Evolutionary conservation across 257 asterid genomes (phyloP), one percentile per base, ranked within the genome.

Genomic region (Jacaranda copaia): DNA sequence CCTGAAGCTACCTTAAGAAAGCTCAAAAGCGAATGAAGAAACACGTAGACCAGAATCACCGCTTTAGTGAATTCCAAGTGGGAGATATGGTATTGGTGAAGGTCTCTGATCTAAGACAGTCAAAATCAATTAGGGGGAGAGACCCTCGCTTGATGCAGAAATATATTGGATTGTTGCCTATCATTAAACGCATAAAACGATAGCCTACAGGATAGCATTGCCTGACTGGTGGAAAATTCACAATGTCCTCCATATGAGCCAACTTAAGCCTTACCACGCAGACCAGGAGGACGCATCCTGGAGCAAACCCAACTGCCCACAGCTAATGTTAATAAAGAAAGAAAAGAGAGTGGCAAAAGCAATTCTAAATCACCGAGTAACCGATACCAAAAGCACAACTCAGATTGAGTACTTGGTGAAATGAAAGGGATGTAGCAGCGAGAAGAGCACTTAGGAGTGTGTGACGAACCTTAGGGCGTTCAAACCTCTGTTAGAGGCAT

Each of bases 121-220:
- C 51, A 2, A 63, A 63, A 11, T 15, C 51, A 38, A 15, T 32
- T 2, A 63, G 59, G 11, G 20, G 11, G 12, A 68, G 57, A 20
- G 73, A 68, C 6, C 73, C 73, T 68, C 56, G 43, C 4, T n/a
- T 66, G 4, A 40, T 66, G 55, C n/a, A 66, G 14, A 66, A 66
- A 16, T n/a, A 42, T 16, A 66, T 66, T 18, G 6, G 36, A 45
- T 15, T 15, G 14, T 14, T 15, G 0, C 36, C 35, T 3, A 40
- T 42, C 51, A 64, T 7, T 5, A 64, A 64, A 6, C 3, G 49
- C 1, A 64, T 64, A 3, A 35, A 5, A 67, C 43, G 38, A 40
- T 67, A 6, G 57, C 72, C 6, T 67, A 67, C 56, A 43, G 8
- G 9, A 8, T 67, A 5, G 39, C 9, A 9, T 16, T 67, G 19